phyloP scores from a whole-genome alignment of 768 basidiomycete genomes.

The Cubamyces lactineus region DNA sequence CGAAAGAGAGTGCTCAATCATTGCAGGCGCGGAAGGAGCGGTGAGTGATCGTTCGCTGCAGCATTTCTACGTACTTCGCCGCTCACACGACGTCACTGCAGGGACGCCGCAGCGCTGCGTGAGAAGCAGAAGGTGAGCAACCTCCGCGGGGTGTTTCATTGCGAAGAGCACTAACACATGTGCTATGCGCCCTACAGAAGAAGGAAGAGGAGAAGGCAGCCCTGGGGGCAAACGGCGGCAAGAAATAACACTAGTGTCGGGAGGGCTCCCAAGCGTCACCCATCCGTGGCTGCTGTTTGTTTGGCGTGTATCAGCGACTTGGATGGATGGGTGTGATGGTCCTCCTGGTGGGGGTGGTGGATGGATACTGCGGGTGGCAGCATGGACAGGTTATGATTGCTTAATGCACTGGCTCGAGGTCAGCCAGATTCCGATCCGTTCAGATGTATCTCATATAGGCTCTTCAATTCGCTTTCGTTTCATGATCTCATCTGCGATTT shows the following conservation, averaged over 20 bases:
- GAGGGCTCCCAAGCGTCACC: constrained; percentile 25
- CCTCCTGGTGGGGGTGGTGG: constrained; percentile 3
- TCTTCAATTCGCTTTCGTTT: constrained; percentile 6
- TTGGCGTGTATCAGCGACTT: neutral
- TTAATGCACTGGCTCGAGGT: constrained; percentile 5
- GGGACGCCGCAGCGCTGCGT: constrained; percentile 75
- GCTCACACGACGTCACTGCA: constrained; percentile 36
- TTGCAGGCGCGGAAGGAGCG: constrained; percentile 75
- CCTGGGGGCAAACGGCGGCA: constrained; percentile 23
- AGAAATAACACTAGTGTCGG: constrained; percentile 33
- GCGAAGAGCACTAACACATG: neutral
- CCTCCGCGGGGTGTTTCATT: neutral
- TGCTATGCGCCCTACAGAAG: constrained; percentile 27
- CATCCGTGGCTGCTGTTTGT: neutral
- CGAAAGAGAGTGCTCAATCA: constrained; percentile 69
- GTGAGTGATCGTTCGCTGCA: constrained; percentile 48
- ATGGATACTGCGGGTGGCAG: neutral
- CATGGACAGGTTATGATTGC: neutral
- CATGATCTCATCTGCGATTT: neutral
- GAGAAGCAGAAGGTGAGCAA: constrained; percentile 75
- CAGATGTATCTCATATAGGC: constrained; percentile 12
- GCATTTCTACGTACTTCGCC: neutral
- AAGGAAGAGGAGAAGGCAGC: constrained; percentile 38
- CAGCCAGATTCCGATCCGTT: constrained; percentile 12
- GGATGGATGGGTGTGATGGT: constrained; percentile 3